Evolutionary conservation across 2,329 filamentous ascomycete genomes (phyloP), one percentile per base, ranked within the genome.

Genomic region (Lachnellula arida): DNA sequence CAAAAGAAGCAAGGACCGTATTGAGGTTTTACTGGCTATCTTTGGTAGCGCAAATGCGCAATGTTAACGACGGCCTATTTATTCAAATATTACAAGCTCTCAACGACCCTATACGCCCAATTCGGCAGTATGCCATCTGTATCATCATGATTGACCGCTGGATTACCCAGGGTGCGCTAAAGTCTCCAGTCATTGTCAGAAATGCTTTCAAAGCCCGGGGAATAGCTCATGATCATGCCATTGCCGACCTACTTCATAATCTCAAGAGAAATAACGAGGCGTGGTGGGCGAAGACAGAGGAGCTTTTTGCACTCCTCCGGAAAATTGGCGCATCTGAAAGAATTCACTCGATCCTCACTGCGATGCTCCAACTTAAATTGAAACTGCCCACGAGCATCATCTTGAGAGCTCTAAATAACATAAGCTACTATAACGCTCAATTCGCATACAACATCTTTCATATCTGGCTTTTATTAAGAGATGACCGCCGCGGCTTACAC

Each of bases 11-110:
- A 14, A 28, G 23, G 19, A 5, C 22, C 15, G 32, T 40, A 25
- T 32, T 43, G 22, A 7, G 11, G 14, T 25, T 61, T 25, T 48
- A 44, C 17, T 66, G 64, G 63, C 46, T 67, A 28, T 62, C 43
- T 15, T 32, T 60, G 7, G 22, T 66, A 5, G 55, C 60, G n/a
- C 52, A 58, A 40, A 17, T 60, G 12, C 46, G 53, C n/a, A 55
- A 57, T 12, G 39, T 56, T 9, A 37, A 40, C n/a, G 15, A 52
- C 28, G 9, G 44, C 2, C 47, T 60, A 2, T 60, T 65, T 17
- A 34, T 47, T 32, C 12, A 47, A 28, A 47, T 17, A 25, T 14
- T 22, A 5, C 15, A 15, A 15, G 7, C 12, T 15, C 28, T 47
- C 44, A 7, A 28, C 9, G 9, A 17, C 12, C 12, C 44, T 15